A percentile compares a stretch with the other conserved stretches of the same genome.
Evolutionary conservation across 208 protist genomes (phyloP).

Genomic region (Trypanosoma brucei): DNA sequence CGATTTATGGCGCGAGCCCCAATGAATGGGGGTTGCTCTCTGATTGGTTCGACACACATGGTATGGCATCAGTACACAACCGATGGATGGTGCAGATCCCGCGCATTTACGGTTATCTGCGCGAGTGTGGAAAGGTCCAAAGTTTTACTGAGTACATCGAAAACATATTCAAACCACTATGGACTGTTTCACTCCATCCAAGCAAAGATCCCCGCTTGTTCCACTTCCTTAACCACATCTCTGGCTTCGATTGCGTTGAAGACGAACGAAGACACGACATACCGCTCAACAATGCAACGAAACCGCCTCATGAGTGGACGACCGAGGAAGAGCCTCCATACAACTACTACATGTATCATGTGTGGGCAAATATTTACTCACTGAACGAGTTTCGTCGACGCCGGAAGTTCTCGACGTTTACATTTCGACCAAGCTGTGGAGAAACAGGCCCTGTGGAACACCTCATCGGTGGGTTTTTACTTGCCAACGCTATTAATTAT

Average conservation of each 20-base stretch:
- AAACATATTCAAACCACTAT: conserved; percentile 98
- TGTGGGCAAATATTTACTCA: conserved; percentile 97
- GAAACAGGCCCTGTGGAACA: conserved; percentile 91
- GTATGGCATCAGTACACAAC: conserved; percentile 93
- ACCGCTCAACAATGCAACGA: conserved; percentile 45
- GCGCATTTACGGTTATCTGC: conserved; percentile 91
- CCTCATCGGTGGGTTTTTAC: conserved; percentile 92
- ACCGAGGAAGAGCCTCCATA: conserved; percentile 96
- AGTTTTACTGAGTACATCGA: conserved; percentile 96
- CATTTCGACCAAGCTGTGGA: conserved; percentile 96
- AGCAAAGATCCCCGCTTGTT: conserved; percentile 93
- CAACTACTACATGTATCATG: conserved; percentile 98
- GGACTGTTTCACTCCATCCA: conserved; percentile 95
- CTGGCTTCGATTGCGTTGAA: conserved; percentile 98
- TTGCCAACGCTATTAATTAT: conserved; percentile 95
- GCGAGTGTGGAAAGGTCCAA: conserved; percentile 65
- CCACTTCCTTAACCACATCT: conserved; percentile 95
- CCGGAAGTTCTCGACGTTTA: conserved; percentile 91
- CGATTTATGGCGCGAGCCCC: conserved; percentile 82
- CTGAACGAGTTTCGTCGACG: conserved; percentile 94
- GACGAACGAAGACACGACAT: conserved; percentile 90
- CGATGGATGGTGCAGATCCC: conserved; percentile 98
- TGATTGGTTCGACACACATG: conserved; percentile 95
- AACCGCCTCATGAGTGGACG: conserved; percentile 92
- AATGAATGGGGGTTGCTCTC: conserved; percentile 95